Conservation (phyloP, 768 basidiomycete species). For the Lactifluus piperatus region DNA sequence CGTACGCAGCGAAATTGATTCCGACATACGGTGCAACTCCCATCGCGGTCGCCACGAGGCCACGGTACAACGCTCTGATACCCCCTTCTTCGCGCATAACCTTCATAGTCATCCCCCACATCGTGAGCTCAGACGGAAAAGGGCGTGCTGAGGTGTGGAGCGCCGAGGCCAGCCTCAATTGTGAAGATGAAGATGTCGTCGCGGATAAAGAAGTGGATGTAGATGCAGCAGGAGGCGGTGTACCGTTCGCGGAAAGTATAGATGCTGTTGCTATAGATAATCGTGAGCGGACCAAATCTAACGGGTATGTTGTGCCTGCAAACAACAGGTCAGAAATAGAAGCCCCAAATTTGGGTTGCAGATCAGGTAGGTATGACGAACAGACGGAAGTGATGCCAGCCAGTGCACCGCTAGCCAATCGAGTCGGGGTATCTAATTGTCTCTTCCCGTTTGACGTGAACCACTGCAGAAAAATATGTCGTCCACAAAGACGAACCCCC, state of each 20-base stretch:
- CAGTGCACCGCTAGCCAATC: constrained; percentile 78
- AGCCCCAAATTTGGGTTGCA: background rate
- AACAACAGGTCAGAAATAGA: constrained; percentile 1
- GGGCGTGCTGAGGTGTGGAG: constrained; percentile 47
- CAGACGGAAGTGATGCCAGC: constrained; percentile 95
- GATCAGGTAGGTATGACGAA: constrained; percentile 33
- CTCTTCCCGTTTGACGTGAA: constrained; percentile 62
- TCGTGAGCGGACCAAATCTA: constrained; percentile 89
- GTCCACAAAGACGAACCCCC: background rate
- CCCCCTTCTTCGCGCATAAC: constrained; percentile 93
- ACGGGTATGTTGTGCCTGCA: constrained; percentile 77
- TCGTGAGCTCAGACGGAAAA: constrained; percentile 47
- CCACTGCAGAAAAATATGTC: constrained; percentile 35
- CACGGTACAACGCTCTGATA: constrained; percentile 77
- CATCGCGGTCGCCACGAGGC: constrained; percentile 72
- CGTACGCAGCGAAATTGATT: constrained; percentile 93
- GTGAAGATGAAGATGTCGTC: constrained; percentile 23
- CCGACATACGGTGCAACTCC: constrained; percentile 87
- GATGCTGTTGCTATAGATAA: constrained; percentile 92
- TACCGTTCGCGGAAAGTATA: constrained; percentile 29
- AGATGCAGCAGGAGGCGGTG: constrained; percentile 21
- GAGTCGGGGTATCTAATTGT: constrained; percentile 81
- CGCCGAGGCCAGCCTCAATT: constrained; percentile 37
- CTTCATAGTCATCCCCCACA: constrained; percentile 85
- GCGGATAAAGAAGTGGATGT: constrained; percentile 24